Conservation (phyloP, 306 rosid species). For the Cucurbita maxima region DNA sequence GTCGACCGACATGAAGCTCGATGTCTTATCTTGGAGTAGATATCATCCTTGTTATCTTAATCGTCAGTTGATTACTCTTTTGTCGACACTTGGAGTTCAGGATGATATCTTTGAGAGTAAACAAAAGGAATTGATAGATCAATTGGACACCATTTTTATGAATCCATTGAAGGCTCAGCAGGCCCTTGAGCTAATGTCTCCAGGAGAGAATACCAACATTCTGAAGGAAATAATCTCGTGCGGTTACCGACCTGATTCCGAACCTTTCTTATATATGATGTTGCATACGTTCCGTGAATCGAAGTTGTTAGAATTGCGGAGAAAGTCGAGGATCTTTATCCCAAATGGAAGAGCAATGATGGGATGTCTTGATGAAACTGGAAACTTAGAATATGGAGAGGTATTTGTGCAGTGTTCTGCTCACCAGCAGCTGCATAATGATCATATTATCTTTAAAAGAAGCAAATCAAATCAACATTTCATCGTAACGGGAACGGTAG, state of each 20-base stretch:
- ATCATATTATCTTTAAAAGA: not conserved
- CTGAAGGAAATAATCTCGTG: conserved; percentile 65
- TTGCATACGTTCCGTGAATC: conserved; percentile 65
- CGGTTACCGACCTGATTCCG: conserved; percentile 56
- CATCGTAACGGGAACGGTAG: conserved; percentile 13
- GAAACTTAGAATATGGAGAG: conserved; percentile 61
- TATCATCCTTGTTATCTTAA: conserved; percentile 60
- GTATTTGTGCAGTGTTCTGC: conserved; percentile 58
- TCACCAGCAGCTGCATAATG: conserved; percentile 11
- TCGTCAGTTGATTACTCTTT: conserved; percentile 61
- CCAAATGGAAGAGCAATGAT: conserved; percentile 81
- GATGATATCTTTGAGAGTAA: conserved; percentile 48
- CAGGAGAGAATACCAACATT: conserved; percentile 61
- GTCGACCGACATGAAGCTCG: conserved; percentile 39
- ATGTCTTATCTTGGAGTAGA: conserved; percentile 62
- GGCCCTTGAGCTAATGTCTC: conserved; percentile 57
- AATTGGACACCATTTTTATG: conserved; percentile 41
- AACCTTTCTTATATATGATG: conserved; percentile 87
- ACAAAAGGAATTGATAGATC: conserved; percentile 42
- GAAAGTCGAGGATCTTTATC: conserved; percentile 45
- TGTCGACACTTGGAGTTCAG: conserved; percentile 59
- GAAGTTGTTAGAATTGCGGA: conserved; percentile 18
- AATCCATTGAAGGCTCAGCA: conserved; percentile 58
- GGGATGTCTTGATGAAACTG: conserved; percentile 88
- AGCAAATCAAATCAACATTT: not conserved